Conservation (phyloP, 805 yeast species). For the Scheffersomyces spartinae region DNA sequence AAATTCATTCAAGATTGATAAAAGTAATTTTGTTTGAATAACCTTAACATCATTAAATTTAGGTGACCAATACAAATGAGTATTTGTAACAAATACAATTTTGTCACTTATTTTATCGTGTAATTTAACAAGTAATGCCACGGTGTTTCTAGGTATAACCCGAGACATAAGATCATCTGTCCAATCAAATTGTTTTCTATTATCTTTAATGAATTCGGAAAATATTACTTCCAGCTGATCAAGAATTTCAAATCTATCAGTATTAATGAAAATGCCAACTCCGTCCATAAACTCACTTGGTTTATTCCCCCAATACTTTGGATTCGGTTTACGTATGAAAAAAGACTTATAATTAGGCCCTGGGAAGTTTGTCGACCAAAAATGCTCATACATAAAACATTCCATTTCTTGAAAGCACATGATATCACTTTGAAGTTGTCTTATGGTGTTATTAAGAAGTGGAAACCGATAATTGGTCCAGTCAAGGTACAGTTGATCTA, state of each 20-base stretch:
- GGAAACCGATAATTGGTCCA: slow-evolving; percentile 39
- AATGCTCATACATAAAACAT: slow-evolving; percentile 21
- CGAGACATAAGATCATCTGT: slow-evolving; percentile 23
- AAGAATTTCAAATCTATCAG: slow-evolving; percentile 32
- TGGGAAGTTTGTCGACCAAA: slow-evolving; percentile 25
- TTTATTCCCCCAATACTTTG: slow-evolving; percentile 39
- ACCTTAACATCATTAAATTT: slow-evolving; percentile 43
- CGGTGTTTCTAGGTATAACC: slow-evolving; percentile 40
- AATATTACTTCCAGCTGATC: slow-evolving; percentile 18
- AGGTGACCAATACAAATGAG: slow-evolving; percentile 48
- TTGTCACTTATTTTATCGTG: slow-evolving; percentile 30
- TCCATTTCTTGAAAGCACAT: slow-evolving; percentile 53
- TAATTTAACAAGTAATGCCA: slow-evolving; percentile 39
- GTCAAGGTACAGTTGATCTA: slow-evolving; percentile 32
- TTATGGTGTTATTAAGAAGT: slow-evolving; percentile 11
- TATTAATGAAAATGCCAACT: slow-evolving; percentile 42
- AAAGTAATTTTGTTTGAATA: slow-evolving; percentile 34
- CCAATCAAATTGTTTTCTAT: slow-evolving; percentile 14
- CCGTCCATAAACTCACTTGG: slow-evolving; percentile 44
- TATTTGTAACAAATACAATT: slow-evolving; percentile 38
- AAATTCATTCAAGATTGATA: slow-evolving; percentile 7
- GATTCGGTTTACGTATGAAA: slow-evolving; percentile 38
- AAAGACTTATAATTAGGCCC: slow-evolving; percentile 32
- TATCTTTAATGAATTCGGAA: slow-evolving; percentile 14
- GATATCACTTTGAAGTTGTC: slow-evolving; percentile 35